phyloP scores from a whole-genome alignment of 1,139 yeast genomes.

The Blastobotrys illinoisensis region DNA sequence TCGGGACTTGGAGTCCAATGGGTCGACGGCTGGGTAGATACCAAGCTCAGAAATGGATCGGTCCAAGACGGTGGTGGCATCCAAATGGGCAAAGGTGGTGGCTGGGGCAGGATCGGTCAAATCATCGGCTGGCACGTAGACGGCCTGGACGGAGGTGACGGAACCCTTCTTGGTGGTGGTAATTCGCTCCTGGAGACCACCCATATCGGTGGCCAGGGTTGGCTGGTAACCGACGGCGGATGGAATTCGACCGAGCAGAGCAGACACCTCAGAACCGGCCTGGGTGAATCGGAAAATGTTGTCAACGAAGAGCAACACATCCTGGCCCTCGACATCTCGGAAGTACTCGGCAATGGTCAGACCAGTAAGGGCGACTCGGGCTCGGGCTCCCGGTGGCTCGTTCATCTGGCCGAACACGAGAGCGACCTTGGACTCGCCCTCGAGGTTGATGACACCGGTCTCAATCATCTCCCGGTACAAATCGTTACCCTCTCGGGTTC shows the following conservation, averaged over 20 bases:
- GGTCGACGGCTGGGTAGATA: constrained; percentile 99
- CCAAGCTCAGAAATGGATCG: constrained; percentile 99
- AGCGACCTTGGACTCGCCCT: constrained; percentile 99
- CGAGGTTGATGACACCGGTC: constrained; percentile 99
- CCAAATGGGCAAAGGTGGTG: constrained; percentile 99
- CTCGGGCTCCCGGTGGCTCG: constrained; percentile 99
- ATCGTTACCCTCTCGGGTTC: constrained; percentile 99
- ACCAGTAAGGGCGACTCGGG: constrained; percentile 99
- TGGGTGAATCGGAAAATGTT: constrained; percentile 99
- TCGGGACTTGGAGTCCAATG: constrained; percentile 98
- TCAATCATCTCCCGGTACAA: constrained; percentile 99
- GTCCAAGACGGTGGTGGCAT: constrained; percentile 99
- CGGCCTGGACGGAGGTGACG: constrained; percentile 99
- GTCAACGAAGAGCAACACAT: constrained; percentile 98
- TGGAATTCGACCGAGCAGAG: constrained; percentile 99
- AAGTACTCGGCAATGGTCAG: constrained; percentile 99
- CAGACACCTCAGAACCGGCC: constrained; percentile 99
- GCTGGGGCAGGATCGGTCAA: constrained; percentile 99
- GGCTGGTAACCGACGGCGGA: constrained; percentile 99
- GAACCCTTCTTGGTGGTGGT: constrained; percentile 99
- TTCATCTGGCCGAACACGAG: constrained; percentile 99
- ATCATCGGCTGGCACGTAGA: constrained; percentile 99
- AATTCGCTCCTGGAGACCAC: constrained; percentile 99
- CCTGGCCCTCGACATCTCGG: constrained; percentile 99
- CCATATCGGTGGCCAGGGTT: constrained; percentile 99